Evolutionary conservation across 495 filamentous ascomycete species (phyloP).

Genomic region (Talaromyces borbonicus): DNA sequence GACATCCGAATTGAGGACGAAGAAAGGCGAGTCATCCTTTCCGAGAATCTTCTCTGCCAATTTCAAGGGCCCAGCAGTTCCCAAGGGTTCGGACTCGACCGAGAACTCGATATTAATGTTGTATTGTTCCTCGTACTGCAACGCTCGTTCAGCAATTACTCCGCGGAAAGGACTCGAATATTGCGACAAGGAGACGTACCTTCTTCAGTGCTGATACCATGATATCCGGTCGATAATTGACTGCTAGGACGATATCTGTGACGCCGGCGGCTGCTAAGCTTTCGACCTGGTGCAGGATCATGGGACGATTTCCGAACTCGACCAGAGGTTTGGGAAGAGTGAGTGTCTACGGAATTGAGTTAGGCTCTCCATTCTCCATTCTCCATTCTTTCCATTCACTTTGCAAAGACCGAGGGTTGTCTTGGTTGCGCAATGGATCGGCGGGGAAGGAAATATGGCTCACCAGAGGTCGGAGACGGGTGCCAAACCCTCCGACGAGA

Average conservation of each 20-base stretch:
- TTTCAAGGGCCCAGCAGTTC: constrained; percentile 93
- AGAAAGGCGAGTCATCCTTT: constrained; percentile 91
- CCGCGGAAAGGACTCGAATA: background rate
- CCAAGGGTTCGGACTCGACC: constrained; percentile 88
- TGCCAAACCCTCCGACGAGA: constrained; percentile 98
- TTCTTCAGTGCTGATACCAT: constrained; percentile 73
- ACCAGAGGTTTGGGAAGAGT: constrained; percentile 96
- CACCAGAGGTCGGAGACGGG: constrained; percentile 95
- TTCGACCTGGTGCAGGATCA: constrained; percentile 98
- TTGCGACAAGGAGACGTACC: constrained; percentile 21
- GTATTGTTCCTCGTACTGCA: constrained; percentile 85
- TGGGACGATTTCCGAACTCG: constrained; percentile 96
- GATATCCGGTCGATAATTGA: constrained; percentile 97
- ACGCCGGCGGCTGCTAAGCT: constrained; percentile 90
- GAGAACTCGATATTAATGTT: constrained; percentile 94
- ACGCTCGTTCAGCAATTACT: too few relatives aligned
- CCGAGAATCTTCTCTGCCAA: constrained; percentile 87
- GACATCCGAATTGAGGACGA: constrained; percentile 97
- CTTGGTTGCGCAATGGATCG: background rate
- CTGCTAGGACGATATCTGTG: constrained; percentile 94
- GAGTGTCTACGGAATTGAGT: constrained; percentile 55
- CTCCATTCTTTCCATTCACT: too few relatives aligned
- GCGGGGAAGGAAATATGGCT: constrained; percentile 38
- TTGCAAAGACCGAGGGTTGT: too few relatives aligned
- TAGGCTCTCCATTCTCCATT: too few relatives aligned